phyloP scores from a whole-genome alignment of 805 yeast genomes.

The Wickerhamomyces mucosus region DNA sequence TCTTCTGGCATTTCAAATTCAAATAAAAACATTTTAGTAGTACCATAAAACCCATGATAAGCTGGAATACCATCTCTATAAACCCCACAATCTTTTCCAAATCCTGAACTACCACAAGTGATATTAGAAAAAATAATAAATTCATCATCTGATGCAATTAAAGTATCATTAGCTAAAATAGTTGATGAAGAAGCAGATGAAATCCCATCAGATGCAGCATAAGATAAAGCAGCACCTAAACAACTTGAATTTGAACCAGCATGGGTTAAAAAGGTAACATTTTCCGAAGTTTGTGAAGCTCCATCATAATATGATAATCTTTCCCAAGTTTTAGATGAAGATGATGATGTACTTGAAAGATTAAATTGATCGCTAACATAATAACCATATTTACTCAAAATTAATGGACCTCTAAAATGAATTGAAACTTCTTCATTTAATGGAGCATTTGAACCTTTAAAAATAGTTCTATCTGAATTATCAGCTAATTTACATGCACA shows the following conservation, averaged over 20 bases:
- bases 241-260: conserved; percentile 56
- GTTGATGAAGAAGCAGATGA: conserved; percentile 36
- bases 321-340: conserved; percentile 37
- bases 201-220: conserved; percentile 49
- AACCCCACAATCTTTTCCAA: conserved; percentile 57
- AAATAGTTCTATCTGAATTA: conserved; percentile 27
- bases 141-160: conserved; percentile 50
- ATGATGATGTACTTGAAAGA: conserved; percentile 18
- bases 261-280: conserved; percentile 58
- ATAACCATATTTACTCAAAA: conserved; percentile 49
- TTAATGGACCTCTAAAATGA: conserved; percentile 71
- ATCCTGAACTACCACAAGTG: conserved; percentile 48
- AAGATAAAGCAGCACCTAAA: conserved; percentile 59
- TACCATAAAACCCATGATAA: conserved; percentile 59
- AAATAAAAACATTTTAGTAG: conserved; percentile 61
- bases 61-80: conserved; percentile 71
- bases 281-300: conserved; percentile 36
- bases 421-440: conserved; percentile 61
- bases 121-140: conserved; percentile 49
- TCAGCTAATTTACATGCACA: conserved; percentile 39
- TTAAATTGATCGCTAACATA: conserved; percentile 39
- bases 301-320: conserved; percentile 55
- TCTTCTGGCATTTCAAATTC: conserved; percentile 63
- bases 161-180: conserved; percentile 36
- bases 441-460: conserved; percentile 58